Evolutionary conservation across 163 green algal genomes (phyloP).

Genomic region (Chlamydomonas reinhardtii): DNA sequence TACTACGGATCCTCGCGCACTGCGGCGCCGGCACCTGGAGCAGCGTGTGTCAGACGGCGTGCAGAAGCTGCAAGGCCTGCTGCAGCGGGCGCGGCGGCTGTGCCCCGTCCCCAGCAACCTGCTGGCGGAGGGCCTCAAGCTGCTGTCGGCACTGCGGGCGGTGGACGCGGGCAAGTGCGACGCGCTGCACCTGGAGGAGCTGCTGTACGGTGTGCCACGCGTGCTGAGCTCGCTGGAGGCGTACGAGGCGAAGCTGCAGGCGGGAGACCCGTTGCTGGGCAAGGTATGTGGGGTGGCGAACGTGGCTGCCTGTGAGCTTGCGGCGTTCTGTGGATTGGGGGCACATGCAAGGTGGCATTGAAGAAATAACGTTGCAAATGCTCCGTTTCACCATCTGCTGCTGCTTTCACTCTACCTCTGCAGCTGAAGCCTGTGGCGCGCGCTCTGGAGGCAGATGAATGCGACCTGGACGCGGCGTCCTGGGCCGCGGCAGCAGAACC

Average conservation of each 20-base stretch:
- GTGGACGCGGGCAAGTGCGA: neutral
- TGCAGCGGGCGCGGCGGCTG: neutral
- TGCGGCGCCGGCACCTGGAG: neutral
- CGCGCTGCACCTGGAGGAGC: slow-evolving; percentile 3
- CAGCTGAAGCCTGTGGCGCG: neutral
- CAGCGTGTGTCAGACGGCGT: neutral
- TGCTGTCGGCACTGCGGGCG: neutral
- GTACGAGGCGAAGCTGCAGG: neutral
- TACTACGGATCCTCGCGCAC: neutral
- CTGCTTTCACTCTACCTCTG: no score
- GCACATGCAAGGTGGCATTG: no score
- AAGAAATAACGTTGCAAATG: no score
- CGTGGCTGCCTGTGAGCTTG: neutral
- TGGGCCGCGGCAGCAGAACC: neutral
- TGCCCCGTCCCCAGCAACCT: neutral
- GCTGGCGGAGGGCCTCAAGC: neutral
- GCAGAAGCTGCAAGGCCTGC: neutral
- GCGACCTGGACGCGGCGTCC: neutral
- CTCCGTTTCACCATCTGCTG: no score
- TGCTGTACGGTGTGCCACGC: neutral
- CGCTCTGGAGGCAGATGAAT: neutral
- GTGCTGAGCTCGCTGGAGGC: neutral
- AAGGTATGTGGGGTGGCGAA: neutral
- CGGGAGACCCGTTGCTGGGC: neutral
- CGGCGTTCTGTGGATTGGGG: no score